Conservation (phyloP, 305 asterid genomes). For the Ilex paraguariensis region DNA sequence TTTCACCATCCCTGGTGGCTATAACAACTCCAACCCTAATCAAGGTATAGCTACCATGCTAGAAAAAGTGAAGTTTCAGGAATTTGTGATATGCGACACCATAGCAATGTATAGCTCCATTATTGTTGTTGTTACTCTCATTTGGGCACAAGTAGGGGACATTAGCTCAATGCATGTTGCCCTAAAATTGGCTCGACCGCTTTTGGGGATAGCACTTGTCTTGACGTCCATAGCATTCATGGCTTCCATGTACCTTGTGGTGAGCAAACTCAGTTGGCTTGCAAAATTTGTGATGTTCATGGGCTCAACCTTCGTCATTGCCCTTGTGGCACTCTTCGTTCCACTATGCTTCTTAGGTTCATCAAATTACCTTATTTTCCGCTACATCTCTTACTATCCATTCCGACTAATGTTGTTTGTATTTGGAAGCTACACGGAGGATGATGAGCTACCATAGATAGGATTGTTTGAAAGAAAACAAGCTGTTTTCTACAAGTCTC, state of each 20-base stretch:
- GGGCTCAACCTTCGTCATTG: constrained; percentile 25
- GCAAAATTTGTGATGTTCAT: constrained; percentile 28
- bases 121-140: constrained; percentile 33
- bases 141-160: constrained; percentile 58
- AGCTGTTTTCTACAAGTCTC: too few relatives aligned
- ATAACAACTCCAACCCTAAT: neutral
- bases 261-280: constrained; percentile 50
- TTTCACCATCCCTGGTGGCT: constrained; percentile 5
- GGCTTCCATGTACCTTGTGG: constrained; percentile 37
- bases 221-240: constrained; percentile 43
- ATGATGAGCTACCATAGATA: neutral
- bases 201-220: constrained; percentile 40
- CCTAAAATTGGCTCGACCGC: constrained; percentile 32
- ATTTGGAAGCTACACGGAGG: constrained; percentile 18
- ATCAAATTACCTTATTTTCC: constrained; percentile 20
- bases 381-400: constrained; percentile 33
- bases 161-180: constrained; percentile 30
- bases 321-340: constrained; percentile 20
- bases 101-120: constrained; percentile 43
- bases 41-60: constrained; percentile 23
- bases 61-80: constrained; percentile 30
- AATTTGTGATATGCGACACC: constrained; percentile 35
- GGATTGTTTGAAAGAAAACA: too few relatives aligned
- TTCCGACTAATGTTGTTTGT: constrained; percentile 30
- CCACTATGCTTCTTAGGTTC: constrained; percentile 37